Evolutionary conservation across 2,329 filamentous ascomycete species (phyloP).

Genomic region (Fusarium sp.): DNA sequence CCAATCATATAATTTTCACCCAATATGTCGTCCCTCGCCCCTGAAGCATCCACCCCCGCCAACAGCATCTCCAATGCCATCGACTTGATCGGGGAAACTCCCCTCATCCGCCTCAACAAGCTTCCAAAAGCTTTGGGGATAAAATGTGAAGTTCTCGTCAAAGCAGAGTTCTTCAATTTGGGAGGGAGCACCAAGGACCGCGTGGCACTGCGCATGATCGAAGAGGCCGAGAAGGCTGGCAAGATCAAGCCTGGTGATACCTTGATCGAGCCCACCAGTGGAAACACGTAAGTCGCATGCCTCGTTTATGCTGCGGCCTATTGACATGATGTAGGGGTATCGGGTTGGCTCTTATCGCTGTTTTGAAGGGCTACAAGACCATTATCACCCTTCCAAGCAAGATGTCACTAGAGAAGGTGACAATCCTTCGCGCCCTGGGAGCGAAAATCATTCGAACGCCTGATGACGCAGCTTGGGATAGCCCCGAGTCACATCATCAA

Average conservation of each 20-base stretch:
- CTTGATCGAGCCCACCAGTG: slow-evolving; percentile 95
- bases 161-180: slow-evolving; percentile 91
- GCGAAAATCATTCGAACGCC: slow-evolving; percentile 97
- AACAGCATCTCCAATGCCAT: slow-evolving; percentile 65
- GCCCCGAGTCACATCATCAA: slow-evolving; percentile 94
- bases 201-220: slow-evolving; percentile 95
- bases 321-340: slow-evolving; percentile 70
- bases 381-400: slow-evolving; percentile 99
- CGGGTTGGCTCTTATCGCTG: slow-evolving; percentile 90
- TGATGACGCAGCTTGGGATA: slow-evolving; percentile 92
- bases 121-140: slow-evolving; percentile 92
- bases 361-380: slow-evolving; percentile 95
- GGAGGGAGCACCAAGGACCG: slow-evolving; percentile 93
- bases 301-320: background rate
- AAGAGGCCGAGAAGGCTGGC: slow-evolving; percentile 90
- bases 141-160: slow-evolving; percentile 87
- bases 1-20: background rate
- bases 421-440: slow-evolving; percentile 89
- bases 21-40: background rate
- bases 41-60: background rate
- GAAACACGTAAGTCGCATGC: slow-evolving; percentile 75
- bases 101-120: slow-evolving; percentile 89
- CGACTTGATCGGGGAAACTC: slow-evolving; percentile 92
- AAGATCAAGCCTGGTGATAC: slow-evolving; percentile 98
- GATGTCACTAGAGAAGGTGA: slow-evolving; percentile 98